Conservation (phyloP, 768 basidiomycete genomes). For the Xerocomellus dryophilus region DNA sequence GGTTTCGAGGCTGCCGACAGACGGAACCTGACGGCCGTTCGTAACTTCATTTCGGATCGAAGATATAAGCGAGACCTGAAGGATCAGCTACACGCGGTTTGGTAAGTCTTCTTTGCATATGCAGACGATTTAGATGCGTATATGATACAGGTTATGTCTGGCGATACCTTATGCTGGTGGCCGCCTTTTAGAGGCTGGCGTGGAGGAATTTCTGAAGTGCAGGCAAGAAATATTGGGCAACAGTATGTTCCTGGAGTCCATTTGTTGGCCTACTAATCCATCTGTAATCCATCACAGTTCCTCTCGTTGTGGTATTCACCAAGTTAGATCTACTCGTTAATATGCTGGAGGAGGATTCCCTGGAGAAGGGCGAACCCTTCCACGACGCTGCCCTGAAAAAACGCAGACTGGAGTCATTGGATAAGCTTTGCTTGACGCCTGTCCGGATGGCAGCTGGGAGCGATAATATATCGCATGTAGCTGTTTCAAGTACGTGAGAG, state of each 20-base stretch:
- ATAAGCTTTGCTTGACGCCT: not conserved
- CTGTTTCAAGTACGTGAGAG: constrained; percentile 2
- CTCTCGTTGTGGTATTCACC: constrained; percentile 5
- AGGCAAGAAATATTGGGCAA: constrained; percentile 5
- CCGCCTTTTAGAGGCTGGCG: not conserved
- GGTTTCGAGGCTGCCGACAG: constrained; percentile 5
- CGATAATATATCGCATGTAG: not conserved
- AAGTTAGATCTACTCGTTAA: constrained; percentile 7
- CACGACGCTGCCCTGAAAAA: not conserved
- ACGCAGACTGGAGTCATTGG: not conserved
- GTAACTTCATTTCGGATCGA: not conserved
- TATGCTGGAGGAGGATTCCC: not conserved
- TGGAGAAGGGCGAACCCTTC: not conserved
- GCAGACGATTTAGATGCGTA: not conserved
- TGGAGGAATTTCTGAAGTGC: constrained; percentile 1
- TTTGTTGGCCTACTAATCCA: not conserved
- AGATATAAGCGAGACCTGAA: not conserved
- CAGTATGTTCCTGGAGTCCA: not conserved
- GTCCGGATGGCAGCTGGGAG: not conserved
- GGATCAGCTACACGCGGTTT: constrained; percentile 6
- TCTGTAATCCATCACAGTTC: not conserved
- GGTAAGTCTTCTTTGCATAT: not conserved
- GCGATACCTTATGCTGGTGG: not conserved
- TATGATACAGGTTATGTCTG: not conserved
- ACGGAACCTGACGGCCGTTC: not conserved